These are phyloP conservation scores for Alternaria rosae DNA, from an alignment of 2,329 filamentous ascomycete genomes.

Conservation along the genomic window DNA sequence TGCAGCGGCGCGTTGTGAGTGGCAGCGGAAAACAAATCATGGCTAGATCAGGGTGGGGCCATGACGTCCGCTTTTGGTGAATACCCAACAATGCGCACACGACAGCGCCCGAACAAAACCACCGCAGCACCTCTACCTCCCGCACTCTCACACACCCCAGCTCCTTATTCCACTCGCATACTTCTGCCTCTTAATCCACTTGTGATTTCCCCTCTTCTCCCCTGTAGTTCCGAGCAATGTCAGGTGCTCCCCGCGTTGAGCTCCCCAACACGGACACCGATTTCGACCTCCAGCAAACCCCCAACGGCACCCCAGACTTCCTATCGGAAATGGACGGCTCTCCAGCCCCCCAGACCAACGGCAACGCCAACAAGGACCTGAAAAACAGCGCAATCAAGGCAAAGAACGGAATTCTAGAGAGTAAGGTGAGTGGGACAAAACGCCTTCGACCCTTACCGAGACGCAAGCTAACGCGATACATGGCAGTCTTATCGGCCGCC, in stretches of 20 bases:
- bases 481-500: conserved; percentile 49
- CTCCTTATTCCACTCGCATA: neutral
- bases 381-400: conserved; percentile 38
- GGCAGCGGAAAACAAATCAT: conserved; percentile 16
- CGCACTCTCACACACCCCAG: conserved; percentile 5
- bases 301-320: conserved; percentile 27
- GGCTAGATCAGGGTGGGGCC: conserved; percentile 12
- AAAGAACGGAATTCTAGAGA: conserved; percentile 50
- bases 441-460: conserved; percentile 43
- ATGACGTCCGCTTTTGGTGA: conserved; percentile 15
- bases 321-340: conserved; percentile 25
- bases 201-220: neutral
- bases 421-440: conserved; percentile 53
- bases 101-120: conserved; percentile 21
- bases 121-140: conserved; percentile 3
- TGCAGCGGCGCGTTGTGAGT: conserved; percentile 7
- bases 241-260: conserved; percentile 43
- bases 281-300: conserved; percentile 36
- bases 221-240: conserved; percentile 28
- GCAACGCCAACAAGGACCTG: conserved; percentile 26
- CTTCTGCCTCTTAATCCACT: conserved; percentile 1
- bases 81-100: conserved; percentile 25
- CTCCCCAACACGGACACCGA: conserved; percentile 37
- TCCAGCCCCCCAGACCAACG: conserved; percentile 27
- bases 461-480: conserved; percentile 46